phyloP scores from a whole-genome alignment of 164 flowering plant genomes.

The Magnolia changhungtana region DNA sequence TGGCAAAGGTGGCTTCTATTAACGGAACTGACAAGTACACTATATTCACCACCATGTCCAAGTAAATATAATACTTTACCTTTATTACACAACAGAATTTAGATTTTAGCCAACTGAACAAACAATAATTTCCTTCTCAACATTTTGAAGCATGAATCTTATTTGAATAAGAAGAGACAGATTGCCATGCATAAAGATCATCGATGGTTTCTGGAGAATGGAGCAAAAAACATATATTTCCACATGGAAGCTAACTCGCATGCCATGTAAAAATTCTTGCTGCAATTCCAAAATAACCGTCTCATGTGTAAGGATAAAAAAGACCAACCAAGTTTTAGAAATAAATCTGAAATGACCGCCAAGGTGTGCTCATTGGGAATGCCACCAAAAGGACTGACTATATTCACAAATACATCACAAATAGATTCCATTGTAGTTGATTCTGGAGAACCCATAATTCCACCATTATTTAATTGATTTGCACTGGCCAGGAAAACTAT shows the following conservation, averaged over 20 bases:
- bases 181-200: too few species aligned
- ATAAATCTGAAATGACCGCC: constrained; percentile 49
- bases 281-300: neutral
- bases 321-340: constrained; percentile 63
- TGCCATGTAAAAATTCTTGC: neutral
- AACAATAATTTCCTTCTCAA: too few species aligned
- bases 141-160: too few species aligned
- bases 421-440: constrained; percentile 33
- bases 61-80: too few species aligned
- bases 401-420: constrained; percentile 42
- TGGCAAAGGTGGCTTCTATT: too few species aligned
- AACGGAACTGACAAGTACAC: too few species aligned
- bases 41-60: too few species aligned
- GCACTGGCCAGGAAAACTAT: constrained; percentile 11
- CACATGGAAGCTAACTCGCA: neutral
- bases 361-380: constrained; percentile 49
- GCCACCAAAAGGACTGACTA: constrained; percentile 32
- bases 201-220: too few species aligned
- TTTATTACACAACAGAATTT: too few species aligned
- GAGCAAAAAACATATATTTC: neutral
- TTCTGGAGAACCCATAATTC: constrained; percentile 22
- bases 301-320: neutral
- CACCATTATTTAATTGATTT: constrained; percentile 22
- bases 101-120: too few species aligned
- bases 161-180: too few species aligned